Evolutionary conservation across 305 asterid species (phyloP).

Genomic region (Rubia balearica): DNA sequence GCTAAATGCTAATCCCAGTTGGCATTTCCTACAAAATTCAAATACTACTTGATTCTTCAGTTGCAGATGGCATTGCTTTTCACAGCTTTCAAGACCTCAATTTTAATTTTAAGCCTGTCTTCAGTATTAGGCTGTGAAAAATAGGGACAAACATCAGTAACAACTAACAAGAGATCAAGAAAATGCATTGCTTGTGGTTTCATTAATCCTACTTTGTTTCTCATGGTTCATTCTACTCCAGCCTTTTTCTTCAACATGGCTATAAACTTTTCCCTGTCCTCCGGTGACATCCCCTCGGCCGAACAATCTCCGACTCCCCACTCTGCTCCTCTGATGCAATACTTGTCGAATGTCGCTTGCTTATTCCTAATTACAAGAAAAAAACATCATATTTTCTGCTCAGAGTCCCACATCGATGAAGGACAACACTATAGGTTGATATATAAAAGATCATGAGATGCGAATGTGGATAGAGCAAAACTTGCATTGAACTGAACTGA

Average conservation of each 20-base stretch:
- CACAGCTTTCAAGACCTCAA: neutral
- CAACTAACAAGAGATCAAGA: neutral
- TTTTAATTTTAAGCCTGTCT: neutral
- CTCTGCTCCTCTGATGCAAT: conserved; percentile 88
- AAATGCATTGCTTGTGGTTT: neutral
- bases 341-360: conserved; percentile 57
- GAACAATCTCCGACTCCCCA: conserved; percentile 99
- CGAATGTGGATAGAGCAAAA: too few species aligned
- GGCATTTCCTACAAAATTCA: neutral
- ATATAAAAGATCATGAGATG: too few species aligned
- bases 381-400: neutral
- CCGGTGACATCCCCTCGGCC: conserved; percentile 67
- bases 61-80: neutral
- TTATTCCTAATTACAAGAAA: conserved; percentile 42
- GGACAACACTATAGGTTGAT: too few species aligned
- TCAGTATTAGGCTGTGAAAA: neutral
- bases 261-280: conserved; percentile 68
- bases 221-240: conserved; percentile 47
- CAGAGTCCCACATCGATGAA: too few species aligned
- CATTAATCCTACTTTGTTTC: too few species aligned
- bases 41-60: neutral
- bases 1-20: neutral
- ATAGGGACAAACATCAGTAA: neutral
- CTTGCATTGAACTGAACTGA: too few species aligned
- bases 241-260: conserved; percentile 75